Base-by-base conservation (phyloP, 2,329 filamentous ascomycete genomes). In the Diaporthe velutina region DNA sequence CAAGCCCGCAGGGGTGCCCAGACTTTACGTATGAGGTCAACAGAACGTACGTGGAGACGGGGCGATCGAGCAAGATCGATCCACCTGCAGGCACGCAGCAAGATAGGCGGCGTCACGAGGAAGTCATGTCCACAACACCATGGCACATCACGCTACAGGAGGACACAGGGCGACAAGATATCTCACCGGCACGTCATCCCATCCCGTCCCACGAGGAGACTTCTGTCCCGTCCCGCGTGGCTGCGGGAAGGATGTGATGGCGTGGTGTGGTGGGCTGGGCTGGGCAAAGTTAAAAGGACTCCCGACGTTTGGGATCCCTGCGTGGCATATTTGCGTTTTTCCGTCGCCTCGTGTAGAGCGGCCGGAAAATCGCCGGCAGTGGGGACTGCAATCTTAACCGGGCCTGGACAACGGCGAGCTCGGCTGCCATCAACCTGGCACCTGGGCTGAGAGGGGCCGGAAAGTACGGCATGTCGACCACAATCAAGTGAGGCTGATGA, bases 341-440 rank as follows among this genome's bases (percentile, higher is more conserved):
- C 64, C 64, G 64, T 67, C 30, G 64, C 45, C 48, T 67, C 64
- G 52, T 67, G 28, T 52, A 52, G 30, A 67, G 61, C 30, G 61
- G 12, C 61, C 61, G 61, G 61, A 22, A 67, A 52, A 10, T 33
- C 45, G 45, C 64, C 45, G 64, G 33, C 33, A 52, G 64, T 67
- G 64, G 45, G 15, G 22, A 52, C n/a, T 67, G 64, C 64, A 67
- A 52, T 67, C 52, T 67, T 28, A 67, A 25, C 64, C 64, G 64
- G 30, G 61, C 22, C 30, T 33, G 45, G 45, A 38, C 42, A 17
- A 33, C 42, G 61, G 61, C 42, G 42, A 67, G 22, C 61, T 50
- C 61, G 42, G 61, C 61, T 33, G 45, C 42, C 45, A 19, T 25
- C 54, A 15, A 48, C 40, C 60, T 33, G 40, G 60, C 7, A 48